phyloP scores from a whole-genome alignment of 2,329 filamentous ascomycete genomes.

The Neobulgaria alba region DNA sequence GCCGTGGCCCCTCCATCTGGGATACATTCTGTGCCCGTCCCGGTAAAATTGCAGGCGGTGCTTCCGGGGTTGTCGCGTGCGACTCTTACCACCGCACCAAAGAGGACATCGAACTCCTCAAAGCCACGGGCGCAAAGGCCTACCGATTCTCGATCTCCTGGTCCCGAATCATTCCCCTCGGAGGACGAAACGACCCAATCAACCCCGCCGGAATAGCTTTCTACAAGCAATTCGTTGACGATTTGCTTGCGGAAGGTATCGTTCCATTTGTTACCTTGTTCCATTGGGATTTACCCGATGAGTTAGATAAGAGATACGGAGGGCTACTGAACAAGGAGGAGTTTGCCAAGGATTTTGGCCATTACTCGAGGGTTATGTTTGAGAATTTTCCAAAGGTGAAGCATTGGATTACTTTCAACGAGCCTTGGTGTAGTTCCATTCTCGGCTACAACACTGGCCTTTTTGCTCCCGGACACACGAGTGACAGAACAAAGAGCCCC shows the following conservation, averaged over 20 bases:
- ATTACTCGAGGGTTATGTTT: slow-evolving; percentile 72
- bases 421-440: slow-evolving; percentile 79
- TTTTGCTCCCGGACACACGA: slow-evolving; percentile 76
- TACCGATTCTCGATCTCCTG: slow-evolving; percentile 84
- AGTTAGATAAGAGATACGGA: slow-evolving; percentile 70
- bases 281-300: slow-evolving; percentile 82
- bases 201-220: slow-evolving; percentile 71
- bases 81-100: slow-evolving; percentile 76
- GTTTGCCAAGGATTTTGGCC: slow-evolving; percentile 72
- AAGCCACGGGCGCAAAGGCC: slow-evolving; percentile 60
- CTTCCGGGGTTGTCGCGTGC: slow-evolving; percentile 68
- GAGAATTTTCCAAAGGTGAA: slow-evolving; percentile 67
- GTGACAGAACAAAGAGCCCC: slow-evolving; percentile 60
- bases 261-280: slow-evolving; percentile 74
- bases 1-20: slow-evolving; percentile 78
- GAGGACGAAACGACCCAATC: slow-evolving; percentile 71
- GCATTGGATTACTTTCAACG: slow-evolving; percentile 87
- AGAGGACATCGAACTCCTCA: slow-evolving; percentile 71
- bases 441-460: slow-evolving; percentile 70
- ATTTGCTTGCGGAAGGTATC: slow-evolving; percentile 68
- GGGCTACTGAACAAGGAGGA: slow-evolving; percentile 74
- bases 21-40: slow-evolving; percentile 77
- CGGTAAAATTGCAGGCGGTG: slow-evolving; percentile 74
- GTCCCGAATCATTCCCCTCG: slow-evolving; percentile 79
- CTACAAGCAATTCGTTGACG: slow-evolving; percentile 72